Evolutionary conservation across 176 grass and related monocot species (phyloP), one percentile per base, ranked within the genome.

Genomic region (Carex parvula): DNA sequence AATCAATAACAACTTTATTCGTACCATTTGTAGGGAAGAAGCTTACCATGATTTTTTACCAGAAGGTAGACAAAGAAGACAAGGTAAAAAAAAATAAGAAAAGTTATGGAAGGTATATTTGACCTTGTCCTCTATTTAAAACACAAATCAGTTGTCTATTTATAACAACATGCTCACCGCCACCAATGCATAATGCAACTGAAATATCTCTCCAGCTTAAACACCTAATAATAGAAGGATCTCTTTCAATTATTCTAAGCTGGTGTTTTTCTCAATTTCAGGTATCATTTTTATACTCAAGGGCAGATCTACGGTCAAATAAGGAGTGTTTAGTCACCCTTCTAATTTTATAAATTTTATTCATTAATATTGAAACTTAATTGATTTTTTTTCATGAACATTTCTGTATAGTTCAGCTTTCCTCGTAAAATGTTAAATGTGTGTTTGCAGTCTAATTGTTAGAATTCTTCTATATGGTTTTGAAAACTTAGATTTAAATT

Each of bases 181-280:
- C 52, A 78, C 73, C 52, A 78, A 57, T 33, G 52, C 73, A 57
- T 17, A 33, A 14, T 56, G 4, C 18, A 14, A 50, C 12, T 3
- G 4, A 73, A 69, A 50, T 21, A 6, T 73, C 41, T 73, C 24
- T 77, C 73, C 52, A 32, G 24, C 14, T 18, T 17, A 78, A 57
- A 57, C 52, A 78, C 26, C 73, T 78, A 78, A 78, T 78, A 17
- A 56, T 78, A 78, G 73, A 77, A 56, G 21, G 21, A 56, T 56
- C 15, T 32, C 53, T 32, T 78, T 18, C 24, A 57, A 78, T 32
- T 16, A 29, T 54, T 57, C 14, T 24, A 32, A 78, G 11, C 14
- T 73, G 2, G 10, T 56, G 9, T 3, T 70, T 41, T 32, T 12
- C 22, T 77, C 12, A 55, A 32, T 77, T 55, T 77, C 46, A 32